Evolutionary conservation across 2,329 filamentous ascomycete genomes (phyloP).

Genomic region (Aspergillus chevalieri): DNA sequence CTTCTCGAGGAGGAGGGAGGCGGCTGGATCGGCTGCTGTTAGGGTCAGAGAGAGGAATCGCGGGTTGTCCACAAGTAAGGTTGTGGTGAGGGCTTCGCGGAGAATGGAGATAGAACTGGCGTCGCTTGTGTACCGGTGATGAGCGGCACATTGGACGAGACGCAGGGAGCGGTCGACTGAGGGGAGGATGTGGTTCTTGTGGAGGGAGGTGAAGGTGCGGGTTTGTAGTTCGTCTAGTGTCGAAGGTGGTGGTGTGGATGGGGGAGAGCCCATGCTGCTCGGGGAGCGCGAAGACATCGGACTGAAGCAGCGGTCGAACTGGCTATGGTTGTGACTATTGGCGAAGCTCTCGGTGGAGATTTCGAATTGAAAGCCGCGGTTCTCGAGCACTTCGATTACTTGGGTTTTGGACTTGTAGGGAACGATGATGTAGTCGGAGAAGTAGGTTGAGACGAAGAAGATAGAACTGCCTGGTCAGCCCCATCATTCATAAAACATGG

Average conservation of each 20-base stretch:
- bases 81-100: constrained; percentile 32
- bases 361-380: constrained; percentile 78
- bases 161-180: constrained; percentile 62
- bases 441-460: constrained; percentile 98
- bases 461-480: constrained; percentile 56
- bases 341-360: constrained; percentile 63
- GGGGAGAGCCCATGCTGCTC: constrained; percentile 31
- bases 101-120: constrained; percentile 34
- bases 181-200: constrained; percentile 67
- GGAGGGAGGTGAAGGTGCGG: constrained; percentile 78
- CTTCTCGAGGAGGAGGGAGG: constrained; percentile 42
- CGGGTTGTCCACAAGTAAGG: constrained; percentile 36
- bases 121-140: constrained; percentile 38
- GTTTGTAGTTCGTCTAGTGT: constrained; percentile 72
- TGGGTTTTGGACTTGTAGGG: constrained; percentile 66
- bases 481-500: not conserved
- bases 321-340: constrained; percentile 44
- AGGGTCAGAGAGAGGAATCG: constrained; percentile 46
- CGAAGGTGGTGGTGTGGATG: constrained; percentile 69
- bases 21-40: constrained; percentile 39
- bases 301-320: constrained; percentile 34
- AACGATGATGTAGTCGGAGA: constrained; percentile 92
- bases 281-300: constrained; percentile 22
- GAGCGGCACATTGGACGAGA: constrained; percentile 76
- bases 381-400: constrained; percentile 70